These are phyloP conservation scores for Lithospermum erythrorhizon DNA, from an alignment of 257 asterid genomes.

Conservation along the genomic window DNA sequence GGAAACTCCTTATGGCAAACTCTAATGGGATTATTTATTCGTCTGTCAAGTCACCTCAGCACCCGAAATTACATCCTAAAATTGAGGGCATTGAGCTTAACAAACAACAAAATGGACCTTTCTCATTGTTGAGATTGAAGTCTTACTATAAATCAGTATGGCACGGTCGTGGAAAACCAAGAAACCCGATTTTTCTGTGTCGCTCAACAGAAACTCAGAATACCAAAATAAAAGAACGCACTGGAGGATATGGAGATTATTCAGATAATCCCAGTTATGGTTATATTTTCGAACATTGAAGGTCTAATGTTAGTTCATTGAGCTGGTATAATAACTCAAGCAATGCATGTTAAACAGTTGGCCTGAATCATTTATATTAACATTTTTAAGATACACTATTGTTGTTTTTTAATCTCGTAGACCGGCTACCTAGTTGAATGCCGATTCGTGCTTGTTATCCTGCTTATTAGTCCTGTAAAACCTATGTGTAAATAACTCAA, in stretches of 20 bases:
- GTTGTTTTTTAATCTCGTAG: too few relatives aligned
- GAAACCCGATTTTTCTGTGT: conserved; percentile 34
- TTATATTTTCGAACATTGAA: background rate
- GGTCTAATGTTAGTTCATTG: background rate
- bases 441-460: too few relatives aligned
- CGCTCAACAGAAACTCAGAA: conserved; percentile 45
- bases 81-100: conserved; percentile 31
- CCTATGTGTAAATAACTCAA: too few relatives aligned
- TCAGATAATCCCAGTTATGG: conserved; percentile 51
- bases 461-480: too few relatives aligned
- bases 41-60: conserved; percentile 65
- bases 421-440: too few relatives aligned
- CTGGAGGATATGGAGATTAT: conserved; percentile 26
- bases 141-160: conserved; percentile 34
- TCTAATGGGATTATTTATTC: conserved; percentile 59
- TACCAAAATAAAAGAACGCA: conserved; percentile 41
- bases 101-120: conserved; percentile 33
- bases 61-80: conserved; percentile 30
- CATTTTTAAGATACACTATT: too few relatives aligned
- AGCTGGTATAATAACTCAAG: too few relatives aligned
- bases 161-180: conserved; percentile 38
- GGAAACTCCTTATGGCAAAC: conserved; percentile 37
- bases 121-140: conserved; percentile 31
- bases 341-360: too few relatives aligned
- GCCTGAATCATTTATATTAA: too few relatives aligned